phyloP scores from a whole-genome alignment of 371 early-diverging fungal species.

The Chytridium lagenaria region DNA sequence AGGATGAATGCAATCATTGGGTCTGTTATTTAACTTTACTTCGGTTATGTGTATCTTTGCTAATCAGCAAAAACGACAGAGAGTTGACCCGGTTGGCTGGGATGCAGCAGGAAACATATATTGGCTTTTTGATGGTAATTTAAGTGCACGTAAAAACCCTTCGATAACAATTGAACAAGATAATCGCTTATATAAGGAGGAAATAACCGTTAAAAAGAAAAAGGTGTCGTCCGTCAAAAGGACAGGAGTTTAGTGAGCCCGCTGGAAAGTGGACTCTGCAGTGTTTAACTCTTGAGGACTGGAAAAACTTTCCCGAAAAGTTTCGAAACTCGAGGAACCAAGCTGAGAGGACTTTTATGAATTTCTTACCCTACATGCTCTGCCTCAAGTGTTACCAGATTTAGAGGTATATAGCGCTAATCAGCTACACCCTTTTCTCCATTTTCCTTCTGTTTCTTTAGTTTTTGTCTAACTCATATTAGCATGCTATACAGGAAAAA shows the following conservation, averaged over 20 bases:
- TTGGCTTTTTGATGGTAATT: conserved; percentile 79
- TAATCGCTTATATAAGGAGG: conserved; percentile 71
- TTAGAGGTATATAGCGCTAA: conserved; percentile 48
- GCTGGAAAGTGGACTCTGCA: conserved; percentile 44
- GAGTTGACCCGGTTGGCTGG: conserved; percentile 76
- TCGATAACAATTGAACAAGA: conserved; percentile 48
- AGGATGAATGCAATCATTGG: conserved; percentile 68
- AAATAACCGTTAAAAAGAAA: conserved; percentile 41
- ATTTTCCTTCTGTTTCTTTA: no score
- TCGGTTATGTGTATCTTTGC: not conserved
- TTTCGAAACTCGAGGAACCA: conserved; percentile 61
- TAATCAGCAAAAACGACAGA: conserved; percentile 45
- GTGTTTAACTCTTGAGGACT: conserved; percentile 63
- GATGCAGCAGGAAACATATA: conserved; percentile 71
- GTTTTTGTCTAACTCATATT: not conserved
- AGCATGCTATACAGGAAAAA: conserved; percentile 7
- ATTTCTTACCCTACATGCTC: conserved; percentile 59
- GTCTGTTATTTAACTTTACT: conserved; percentile 41
- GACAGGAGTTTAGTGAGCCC: not conserved
- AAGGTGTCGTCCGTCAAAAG: conserved; percentile 27
- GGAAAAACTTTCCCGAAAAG: conserved; percentile 64
- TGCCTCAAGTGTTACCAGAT: conserved; percentile 67
- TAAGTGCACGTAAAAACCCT: not conserved
- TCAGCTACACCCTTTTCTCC: no score
- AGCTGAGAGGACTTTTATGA: conserved; percentile 65